phyloP scores from a whole-genome alignment of 1,284 basidiomycete species.

The Apiotrichum gracile region DNA sequence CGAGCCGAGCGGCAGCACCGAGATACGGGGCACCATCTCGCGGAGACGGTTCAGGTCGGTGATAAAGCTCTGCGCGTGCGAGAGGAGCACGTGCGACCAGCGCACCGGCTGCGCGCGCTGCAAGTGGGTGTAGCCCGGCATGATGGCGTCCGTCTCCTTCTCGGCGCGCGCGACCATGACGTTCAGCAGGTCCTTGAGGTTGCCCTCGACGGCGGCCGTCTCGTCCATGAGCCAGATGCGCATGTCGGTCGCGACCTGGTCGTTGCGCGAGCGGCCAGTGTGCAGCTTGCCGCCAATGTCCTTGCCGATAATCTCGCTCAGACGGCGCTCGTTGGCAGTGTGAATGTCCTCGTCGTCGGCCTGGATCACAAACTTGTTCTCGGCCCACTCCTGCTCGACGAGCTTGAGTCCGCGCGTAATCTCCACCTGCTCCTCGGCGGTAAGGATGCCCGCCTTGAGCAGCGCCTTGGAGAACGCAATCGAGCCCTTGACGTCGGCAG shows the following conservation, averaged over 20 bases:
- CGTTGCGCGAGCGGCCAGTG: slow-evolving; percentile 92
- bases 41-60: slow-evolving; percentile 81
- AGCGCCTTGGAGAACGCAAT: slow-evolving; percentile 92
- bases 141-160: slow-evolving; percentile 80
- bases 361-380: slow-evolving; percentile 65
- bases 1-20: slow-evolving; percentile 85
- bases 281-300: slow-evolving; percentile 83
- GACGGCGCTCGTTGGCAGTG: slow-evolving; percentile 94
- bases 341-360: slow-evolving; percentile 96
- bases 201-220: slow-evolving; percentile 63
- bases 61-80: slow-evolving; percentile 87
- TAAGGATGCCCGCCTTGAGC: slow-evolving; percentile 70
- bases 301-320: slow-evolving; percentile 87
- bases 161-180: slow-evolving; percentile 89
- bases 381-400: slow-evolving; percentile 81
- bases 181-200: slow-evolving; percentile 69
- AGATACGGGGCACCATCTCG: slow-evolving; percentile 75
- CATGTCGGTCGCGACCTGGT: slow-evolving; percentile 98
- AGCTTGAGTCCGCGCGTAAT: slow-evolving; percentile 71
- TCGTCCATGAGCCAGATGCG: slow-evolving; percentile 88
- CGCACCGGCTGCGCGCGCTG: slow-evolving; percentile 96
- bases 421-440: slow-evolving; percentile 63
- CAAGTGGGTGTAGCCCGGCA: slow-evolving; percentile 96
- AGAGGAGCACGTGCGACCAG: slow-evolving; percentile 94
- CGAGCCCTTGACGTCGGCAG: slow-evolving; percentile 85